Percentiles rank a stretch among this genome's conserved stretches.
These are phyloP conservation scores for Mallotus japonicus DNA, from an alignment of 441 rosid genomes.

Conservation along the genomic window DNA sequence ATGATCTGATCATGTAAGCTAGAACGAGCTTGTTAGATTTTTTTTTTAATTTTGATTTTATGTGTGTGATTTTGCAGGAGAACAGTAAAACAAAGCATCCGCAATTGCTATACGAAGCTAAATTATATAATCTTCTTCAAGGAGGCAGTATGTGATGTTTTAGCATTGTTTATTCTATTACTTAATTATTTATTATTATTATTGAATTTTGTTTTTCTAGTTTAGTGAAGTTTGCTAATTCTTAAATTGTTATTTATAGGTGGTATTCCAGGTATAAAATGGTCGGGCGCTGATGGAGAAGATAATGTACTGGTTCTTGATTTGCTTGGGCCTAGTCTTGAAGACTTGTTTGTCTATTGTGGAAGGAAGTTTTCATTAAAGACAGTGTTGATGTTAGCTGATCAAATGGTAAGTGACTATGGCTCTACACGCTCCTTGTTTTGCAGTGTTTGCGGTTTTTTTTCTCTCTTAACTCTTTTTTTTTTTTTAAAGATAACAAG, in stretches of 20 bases:
- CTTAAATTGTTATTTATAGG: constrained; percentile 26
- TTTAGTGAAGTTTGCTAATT: not conserved
- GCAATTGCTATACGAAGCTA: constrained; percentile 74
- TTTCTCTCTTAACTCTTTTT: not conserved
- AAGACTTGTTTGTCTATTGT: constrained; percentile 59
- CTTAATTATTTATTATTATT: not conserved
- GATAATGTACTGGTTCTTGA: constrained; percentile 53
- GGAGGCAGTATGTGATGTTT: constrained; percentile 57
- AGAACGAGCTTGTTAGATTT: not conserved
- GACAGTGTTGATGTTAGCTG: constrained; percentile 64
- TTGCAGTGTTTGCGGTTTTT: not conserved
- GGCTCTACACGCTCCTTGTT: not conserved
- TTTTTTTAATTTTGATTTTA: not conserved
- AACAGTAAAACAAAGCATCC: constrained; percentile 75
- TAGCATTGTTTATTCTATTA: no score
- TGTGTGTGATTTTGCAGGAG: constrained; percentile 45
- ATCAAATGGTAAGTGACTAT: constrained; percentile 46
- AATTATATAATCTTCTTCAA: constrained; percentile 68
- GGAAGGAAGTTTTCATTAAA: constrained; percentile 61
- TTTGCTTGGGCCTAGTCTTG: constrained; percentile 64
- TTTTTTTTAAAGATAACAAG: constrained; percentile 58
- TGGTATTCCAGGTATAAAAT: constrained; percentile 51
- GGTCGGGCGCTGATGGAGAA: constrained; percentile 58
- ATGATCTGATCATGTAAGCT: constrained; percentile 12
- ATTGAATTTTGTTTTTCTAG: not conserved